A percentile compares a stretch with the other conserved stretches of the same genome.
These are phyloP conservation scores for Neofusicoccum parvum DNA, from an alignment of 2,329 filamentous ascomycete species.

Conservation along the genomic window DNA sequence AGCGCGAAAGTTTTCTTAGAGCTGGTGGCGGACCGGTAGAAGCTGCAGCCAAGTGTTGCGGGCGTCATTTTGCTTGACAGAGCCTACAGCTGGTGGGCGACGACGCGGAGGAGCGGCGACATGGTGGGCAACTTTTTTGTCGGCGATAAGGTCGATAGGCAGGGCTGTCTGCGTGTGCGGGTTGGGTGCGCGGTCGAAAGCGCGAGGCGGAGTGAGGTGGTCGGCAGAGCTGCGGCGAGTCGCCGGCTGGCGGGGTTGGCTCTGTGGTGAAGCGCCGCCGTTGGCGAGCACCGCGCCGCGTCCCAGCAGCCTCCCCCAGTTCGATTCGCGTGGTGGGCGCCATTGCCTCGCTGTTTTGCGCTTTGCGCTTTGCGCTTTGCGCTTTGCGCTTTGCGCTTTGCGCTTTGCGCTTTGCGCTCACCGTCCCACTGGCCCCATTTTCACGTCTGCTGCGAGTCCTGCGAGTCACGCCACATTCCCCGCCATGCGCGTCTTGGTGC, in stretches of 20 bases:
- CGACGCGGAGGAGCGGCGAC: neutral
- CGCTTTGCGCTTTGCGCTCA: neutral
- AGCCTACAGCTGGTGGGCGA: constrained; percentile 10
- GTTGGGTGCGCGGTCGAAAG: neutral
- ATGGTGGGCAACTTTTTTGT: constrained; percentile 12
- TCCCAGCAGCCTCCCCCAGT: neutral
- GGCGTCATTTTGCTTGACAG: constrained; percentile 9
- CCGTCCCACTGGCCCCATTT: no score
- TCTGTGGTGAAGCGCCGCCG: constrained; percentile 10
- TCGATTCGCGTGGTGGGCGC: constrained; percentile 5
- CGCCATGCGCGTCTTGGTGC: no score
- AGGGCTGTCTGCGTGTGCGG: neutral
- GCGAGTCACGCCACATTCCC: no score
- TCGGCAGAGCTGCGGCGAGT: neutral
- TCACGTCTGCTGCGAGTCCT: no score
- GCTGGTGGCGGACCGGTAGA: neutral
- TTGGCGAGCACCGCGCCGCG: neutral
- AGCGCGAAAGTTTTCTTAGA: constrained; percentile 1
- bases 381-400: neutral
- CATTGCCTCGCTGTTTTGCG: neutral
- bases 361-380: neutral
- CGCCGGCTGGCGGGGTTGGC: constrained; percentile 2
- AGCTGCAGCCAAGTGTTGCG: neutral
- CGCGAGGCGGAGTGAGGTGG: constrained; percentile 6
- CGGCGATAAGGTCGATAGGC: constrained; percentile 18